Conservation (phyloP, 148 eudicot species). For the Amaranthus hypochondriacus region DNA sequence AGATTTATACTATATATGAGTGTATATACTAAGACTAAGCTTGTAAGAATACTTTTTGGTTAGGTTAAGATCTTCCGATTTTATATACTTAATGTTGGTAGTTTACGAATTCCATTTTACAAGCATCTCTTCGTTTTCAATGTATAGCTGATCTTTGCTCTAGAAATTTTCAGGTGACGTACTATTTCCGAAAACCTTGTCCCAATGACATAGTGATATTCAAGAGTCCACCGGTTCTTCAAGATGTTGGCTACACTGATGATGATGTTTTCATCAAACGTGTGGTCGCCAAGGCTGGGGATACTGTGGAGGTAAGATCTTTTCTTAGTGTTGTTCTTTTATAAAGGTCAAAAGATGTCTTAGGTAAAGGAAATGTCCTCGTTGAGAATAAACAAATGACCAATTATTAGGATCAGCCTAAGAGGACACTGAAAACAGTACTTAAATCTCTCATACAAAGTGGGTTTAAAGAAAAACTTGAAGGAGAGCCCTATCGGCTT, state of each 20-base stretch:
- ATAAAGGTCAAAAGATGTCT: neutral
- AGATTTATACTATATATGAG: too few relatives aligned
- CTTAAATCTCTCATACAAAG: neutral
- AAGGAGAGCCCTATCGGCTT: neutral
- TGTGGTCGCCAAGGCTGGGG: slow-evolving; percentile 88
- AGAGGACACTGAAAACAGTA: too few relatives aligned
- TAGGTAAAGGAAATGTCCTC: neutral
- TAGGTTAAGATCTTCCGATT: too few relatives aligned
- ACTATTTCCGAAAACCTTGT: slow-evolving; percentile 89
- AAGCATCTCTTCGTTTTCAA: neutral
- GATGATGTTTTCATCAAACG: slow-evolving; percentile 93
- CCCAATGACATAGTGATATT: slow-evolving; percentile 91
- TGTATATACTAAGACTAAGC: too few relatives aligned
- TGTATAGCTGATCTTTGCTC: slow-evolving; percentile 18
- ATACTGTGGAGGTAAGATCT: slow-evolving; percentile 69
- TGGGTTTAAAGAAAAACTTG: neutral
- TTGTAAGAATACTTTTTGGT: too few relatives aligned
- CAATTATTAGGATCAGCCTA: neutral
- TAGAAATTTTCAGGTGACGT: slow-evolving; percentile 65
- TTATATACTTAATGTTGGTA: neutral
- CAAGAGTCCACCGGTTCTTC: slow-evolving; percentile 90
- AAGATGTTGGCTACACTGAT: slow-evolving; percentile 80
- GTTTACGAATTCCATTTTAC: neutral
- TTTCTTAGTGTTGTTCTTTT: neutral
- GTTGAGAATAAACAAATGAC: neutral